These are phyloP conservation scores for Osmanthus fragrans DNA, from an alignment of 257 asterid species.

Conservation along the genomic window DNA sequence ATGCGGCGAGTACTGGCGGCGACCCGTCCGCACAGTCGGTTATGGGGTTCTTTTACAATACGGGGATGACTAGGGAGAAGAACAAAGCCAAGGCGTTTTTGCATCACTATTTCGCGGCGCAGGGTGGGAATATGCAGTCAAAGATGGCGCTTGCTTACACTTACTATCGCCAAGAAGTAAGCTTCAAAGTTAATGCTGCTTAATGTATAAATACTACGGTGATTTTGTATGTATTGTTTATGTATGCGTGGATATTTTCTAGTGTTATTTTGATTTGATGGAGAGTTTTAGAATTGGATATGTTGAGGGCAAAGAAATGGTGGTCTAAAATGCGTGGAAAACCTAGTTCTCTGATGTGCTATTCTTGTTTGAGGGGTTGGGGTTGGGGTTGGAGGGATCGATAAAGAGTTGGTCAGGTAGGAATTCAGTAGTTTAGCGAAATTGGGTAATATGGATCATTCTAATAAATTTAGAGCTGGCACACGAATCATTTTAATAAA, in stretches of 20 bases:
- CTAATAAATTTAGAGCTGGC: neutral
- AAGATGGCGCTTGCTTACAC: slow-evolving; percentile 91
- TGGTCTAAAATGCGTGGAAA: neutral
- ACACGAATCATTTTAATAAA: neutral
- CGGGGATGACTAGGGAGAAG: slow-evolving; percentile 87
- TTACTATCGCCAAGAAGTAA: slow-evolving; percentile 87
- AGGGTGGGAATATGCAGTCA: slow-evolving; percentile 90
- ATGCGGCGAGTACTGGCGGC: slow-evolving; percentile 59
- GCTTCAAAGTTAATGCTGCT: slow-evolving; percentile 15
- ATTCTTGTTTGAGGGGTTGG: neutral
- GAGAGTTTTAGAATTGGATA: neutral
- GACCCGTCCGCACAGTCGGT: slow-evolving; percentile 81
- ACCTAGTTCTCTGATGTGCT: neutral
- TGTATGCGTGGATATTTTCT: neutral
- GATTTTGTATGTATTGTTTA: neutral
- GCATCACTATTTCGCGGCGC: slow-evolving; percentile 76
- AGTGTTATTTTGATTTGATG: neutral
- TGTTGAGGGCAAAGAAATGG: neutral
- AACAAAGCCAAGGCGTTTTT: slow-evolving; percentile 69
- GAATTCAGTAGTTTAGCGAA: neutral
- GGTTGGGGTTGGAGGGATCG: neutral
- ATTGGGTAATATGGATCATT: neutral
- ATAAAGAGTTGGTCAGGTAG: neutral
- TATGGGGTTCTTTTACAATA: slow-evolving; percentile 70
- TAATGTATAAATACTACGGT: neutral